Evolutionary conservation across 2,329 filamentous ascomycete genomes (phyloP).

Genomic region (Penicillium glabrum): DNA sequence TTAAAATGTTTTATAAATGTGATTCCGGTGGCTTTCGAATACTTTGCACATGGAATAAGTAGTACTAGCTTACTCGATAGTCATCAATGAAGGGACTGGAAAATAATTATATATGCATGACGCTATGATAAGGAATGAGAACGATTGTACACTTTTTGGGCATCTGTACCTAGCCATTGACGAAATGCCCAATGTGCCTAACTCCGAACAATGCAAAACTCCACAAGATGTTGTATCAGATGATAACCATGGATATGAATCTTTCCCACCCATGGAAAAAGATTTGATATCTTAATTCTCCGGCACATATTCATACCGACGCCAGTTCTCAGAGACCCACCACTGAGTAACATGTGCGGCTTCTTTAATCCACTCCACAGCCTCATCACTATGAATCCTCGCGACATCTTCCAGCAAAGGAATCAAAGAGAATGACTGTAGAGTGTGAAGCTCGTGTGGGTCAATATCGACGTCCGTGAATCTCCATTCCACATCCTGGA

Average conservation of each 20-base stretch:
- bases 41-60: neutral
- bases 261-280: neutral
- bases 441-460: constrained; percentile 32
- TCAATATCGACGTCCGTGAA: constrained; percentile 38
- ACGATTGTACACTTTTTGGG: neutral
- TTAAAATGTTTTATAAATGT: neutral
- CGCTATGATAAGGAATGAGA: neutral
- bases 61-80: neutral
- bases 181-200: neutral
- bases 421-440: constrained; percentile 33
- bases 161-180: neutral
- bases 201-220: neutral
- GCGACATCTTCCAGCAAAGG: constrained; percentile 28
- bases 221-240: neutral
- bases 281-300: constrained; percentile 1
- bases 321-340: constrained; percentile 39
- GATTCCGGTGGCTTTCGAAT: neutral
- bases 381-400: constrained; percentile 31
- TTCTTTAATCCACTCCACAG: constrained; percentile 35
- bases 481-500: constrained; percentile 62
- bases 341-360: constrained; percentile 39
- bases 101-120: no score
- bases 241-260: neutral
- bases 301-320: constrained; percentile 18
- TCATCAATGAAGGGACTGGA: neutral